phyloP scores from a whole-genome alignment of 2,329 filamentous ascomycete genomes.

The Penicillium sp. region DNA sequence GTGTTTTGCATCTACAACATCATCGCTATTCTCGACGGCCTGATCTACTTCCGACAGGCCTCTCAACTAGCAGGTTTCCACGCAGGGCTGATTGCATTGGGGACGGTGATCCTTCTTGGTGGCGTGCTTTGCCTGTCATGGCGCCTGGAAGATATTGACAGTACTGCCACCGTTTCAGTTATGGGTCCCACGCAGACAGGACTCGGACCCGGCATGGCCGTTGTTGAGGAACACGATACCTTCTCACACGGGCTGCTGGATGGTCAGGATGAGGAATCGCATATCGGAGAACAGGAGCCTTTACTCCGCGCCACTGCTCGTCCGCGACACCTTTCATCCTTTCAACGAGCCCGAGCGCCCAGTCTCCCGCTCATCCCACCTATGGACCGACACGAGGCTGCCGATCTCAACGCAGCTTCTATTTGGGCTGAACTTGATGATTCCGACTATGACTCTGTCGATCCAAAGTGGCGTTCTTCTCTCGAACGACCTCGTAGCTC shows the following conservation, averaged over 20 bases:
- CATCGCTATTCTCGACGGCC: conserved; percentile 91
- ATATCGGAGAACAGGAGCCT: conserved; percentile 43
- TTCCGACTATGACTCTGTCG: conserved; percentile 50
- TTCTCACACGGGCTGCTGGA: conserved; percentile 27
- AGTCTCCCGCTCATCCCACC: conserved; percentile 35
- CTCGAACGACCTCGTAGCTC: conserved; percentile 27
- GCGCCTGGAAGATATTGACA: conserved; percentile 73
- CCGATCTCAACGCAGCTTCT: conserved; percentile 69
- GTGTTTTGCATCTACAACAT: conserved; percentile 99
- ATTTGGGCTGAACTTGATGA: conserved; percentile 91
- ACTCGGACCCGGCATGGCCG: conserved; percentile 78
- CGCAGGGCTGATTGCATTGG: conserved; percentile 73
- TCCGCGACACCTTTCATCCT: conserved; percentile 28
- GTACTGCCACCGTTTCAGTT: conserved; percentile 37
- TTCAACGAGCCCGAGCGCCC: conserved; percentile 40
- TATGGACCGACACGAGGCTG: conserved; percentile 49
- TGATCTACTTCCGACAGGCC: conserved; percentile 94
- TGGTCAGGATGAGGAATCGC: conserved; percentile 44
- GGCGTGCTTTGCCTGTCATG: conserved; percentile 92
- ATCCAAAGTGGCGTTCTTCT: conserved; percentile 13
- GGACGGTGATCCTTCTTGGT: conserved; percentile 79
- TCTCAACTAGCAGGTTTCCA: conserved; percentile 74
- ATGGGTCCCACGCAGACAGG: conserved; percentile 64
- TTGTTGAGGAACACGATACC: conserved; percentile 62
- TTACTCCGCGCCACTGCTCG: conserved; percentile 34